Evolutionary conservation across 2,329 filamentous ascomycete species (phyloP), one percentile per base, ranked within the genome.

Genomic region (Tolypocladium ophioglossoides): DNA sequence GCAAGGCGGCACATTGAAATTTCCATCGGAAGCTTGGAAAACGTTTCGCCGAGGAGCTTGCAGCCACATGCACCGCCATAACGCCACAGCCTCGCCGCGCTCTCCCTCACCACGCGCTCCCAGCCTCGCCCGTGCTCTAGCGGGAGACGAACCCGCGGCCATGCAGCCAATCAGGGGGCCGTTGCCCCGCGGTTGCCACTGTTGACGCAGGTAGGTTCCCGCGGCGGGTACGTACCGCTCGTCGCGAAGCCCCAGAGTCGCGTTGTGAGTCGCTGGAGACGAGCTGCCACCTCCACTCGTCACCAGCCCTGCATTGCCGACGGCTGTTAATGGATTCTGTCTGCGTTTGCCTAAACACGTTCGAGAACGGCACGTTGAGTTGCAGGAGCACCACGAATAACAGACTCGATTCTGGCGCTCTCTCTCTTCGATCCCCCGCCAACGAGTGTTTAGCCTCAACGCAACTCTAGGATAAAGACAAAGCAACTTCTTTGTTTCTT

Each of bases 121-220:
- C 41, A 46, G 41, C 41, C 41, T 46, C 41, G 41, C 24, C 41
- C n/a, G 44, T 8, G 44, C 53, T 50, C 47, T 51, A 51, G 54
- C 56, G 58, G 58, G 57, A 51, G 48, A 32, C 52, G 58, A 50
- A 56, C 58, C 52, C 60, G 56, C 18, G 57, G 41, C 53, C 14
- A 1, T 7, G 34, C 24, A 56, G 56, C 77, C 76, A 80, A 79
- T 79, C 53, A 67, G 27, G 61, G 40, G 4, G 16, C 63, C 65
- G 82, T 85, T 85, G 80, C 78, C 62, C 68, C 61, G 78, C 68
- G 64, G 78, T 82, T 80, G 76, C 73, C 65, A 68, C 59, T 80
- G 75, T 80, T 80, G 74, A 79, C 57, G 51, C 62, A 58, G 60
- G 39, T 16, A 16, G 44, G 18, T 34, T 48, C 27, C 44, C 44